Evolutionary conservation across 2,329 filamentous ascomycete species (phyloP).

Genomic region (Aspergillus chevalieri): DNA sequence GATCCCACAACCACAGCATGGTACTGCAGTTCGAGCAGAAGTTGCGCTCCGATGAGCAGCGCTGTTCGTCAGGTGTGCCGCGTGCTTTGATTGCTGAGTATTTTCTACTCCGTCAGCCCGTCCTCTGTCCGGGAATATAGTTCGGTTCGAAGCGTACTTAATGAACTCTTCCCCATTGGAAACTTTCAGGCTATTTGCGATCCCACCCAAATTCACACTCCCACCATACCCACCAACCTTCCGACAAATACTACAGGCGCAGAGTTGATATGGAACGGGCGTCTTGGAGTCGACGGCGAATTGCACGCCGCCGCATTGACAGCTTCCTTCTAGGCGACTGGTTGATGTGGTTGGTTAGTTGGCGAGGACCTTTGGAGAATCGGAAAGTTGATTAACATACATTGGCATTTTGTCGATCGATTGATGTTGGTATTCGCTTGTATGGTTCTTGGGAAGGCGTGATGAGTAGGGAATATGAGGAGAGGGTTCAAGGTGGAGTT

Average conservation of each 20-base stretch:
- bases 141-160: conserved; percentile 20
- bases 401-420: conserved; percentile 14
- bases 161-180: conserved; percentile 39
- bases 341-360: conserved; percentile 6
- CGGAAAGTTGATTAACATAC: conserved; percentile 6
- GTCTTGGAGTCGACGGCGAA: conserved; percentile 43
- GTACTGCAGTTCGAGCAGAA: conserved; percentile 44
- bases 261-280: conserved; percentile 45
- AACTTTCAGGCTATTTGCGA: conserved; percentile 38
- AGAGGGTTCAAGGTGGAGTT: background rate
- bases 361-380: background rate
- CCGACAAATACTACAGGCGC: conserved; percentile 46
- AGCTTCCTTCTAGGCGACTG: conserved; percentile 45
- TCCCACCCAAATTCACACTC: conserved; percentile 43
- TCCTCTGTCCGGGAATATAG: background rate
- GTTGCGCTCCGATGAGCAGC: conserved; percentile 40
- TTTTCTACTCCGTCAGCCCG: conserved; percentile 29
- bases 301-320: conserved; percentile 44
- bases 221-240: conserved; percentile 43
- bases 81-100: conserved; percentile 41
- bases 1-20: conserved; percentile 46
- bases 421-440: background rate
- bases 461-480: background rate
- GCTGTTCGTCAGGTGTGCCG: conserved; percentile 33
- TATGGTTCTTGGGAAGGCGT: background rate